Percentiles rank a stretch among this genome's conserved stretches.
These are phyloP conservation scores for Sedum album DNA, from an alignment of 164 flowering plant species.

Conservation along the genomic window DNA sequence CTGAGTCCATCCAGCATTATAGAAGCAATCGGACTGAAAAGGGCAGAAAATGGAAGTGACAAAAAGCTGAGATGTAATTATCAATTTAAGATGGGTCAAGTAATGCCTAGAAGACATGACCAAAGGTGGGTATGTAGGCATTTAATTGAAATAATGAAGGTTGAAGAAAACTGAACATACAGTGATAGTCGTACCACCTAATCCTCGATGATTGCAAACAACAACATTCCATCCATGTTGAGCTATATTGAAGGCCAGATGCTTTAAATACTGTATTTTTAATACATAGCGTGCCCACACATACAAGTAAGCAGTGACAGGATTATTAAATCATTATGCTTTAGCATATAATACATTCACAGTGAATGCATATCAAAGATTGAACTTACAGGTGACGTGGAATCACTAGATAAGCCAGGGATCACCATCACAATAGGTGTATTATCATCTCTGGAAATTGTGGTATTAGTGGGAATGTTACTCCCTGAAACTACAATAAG, in stretches of 20 bases:
- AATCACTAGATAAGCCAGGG: slow-evolving; percentile 93
- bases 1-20: slow-evolving; percentile 97
- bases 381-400: slow-evolving; percentile 61
- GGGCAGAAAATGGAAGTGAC: not conserved
- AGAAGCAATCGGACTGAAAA: slow-evolving; percentile 90
- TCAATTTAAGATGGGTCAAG: not conserved
- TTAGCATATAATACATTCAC: too few relatives aligned
- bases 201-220: slow-evolving; percentile 62
- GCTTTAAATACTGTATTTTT: slow-evolving; percentile 48
- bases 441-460: slow-evolving; percentile 38
- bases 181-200: slow-evolving; percentile 63
- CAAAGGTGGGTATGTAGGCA: not conserved
- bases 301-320: not conserved
- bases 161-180: slow-evolving; percentile 27
- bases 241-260: slow-evolving; percentile 41
- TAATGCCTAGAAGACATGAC: not conserved
- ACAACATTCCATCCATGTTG: slow-evolving; percentile 63
- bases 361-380: not conserved
- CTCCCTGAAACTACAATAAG: slow-evolving; percentile 31
- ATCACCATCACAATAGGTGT: slow-evolving; percentile 80
- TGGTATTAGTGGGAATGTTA: slow-evolving; percentile 14
- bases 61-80: not conserved
- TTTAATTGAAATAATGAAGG: not conserved
- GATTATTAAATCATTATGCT: too few relatives aligned
- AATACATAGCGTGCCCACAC: not conserved